Conservation (phyloP, 2,329 filamentous ascomycete genomes). For the Beauveria pseudobassiana region DNA sequence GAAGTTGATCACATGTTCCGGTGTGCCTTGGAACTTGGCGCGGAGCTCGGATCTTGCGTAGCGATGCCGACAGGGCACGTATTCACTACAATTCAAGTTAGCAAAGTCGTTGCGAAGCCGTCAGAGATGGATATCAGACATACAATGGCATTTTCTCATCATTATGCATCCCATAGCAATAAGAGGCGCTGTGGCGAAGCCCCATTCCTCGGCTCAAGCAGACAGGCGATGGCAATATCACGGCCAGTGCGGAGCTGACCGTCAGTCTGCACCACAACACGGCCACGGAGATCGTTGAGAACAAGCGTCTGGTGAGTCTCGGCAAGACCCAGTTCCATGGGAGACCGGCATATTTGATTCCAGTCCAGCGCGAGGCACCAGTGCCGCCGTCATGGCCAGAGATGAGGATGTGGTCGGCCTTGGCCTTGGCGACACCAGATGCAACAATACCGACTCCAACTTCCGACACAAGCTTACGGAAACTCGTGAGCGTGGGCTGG, state of each 20-base stretch:
- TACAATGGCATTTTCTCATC: conserved; percentile 68
- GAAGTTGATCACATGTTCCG: conserved; percentile 97
- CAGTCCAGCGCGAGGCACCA: conserved; percentile 93
- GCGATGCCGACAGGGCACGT: conserved; percentile 90
- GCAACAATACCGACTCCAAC: conserved; percentile 96
- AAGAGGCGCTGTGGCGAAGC: conserved; percentile 87
- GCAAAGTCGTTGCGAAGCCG: background rate
- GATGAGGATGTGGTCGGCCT: conserved; percentile 93
- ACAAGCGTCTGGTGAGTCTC: conserved; percentile 97
- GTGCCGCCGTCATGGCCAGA: conserved; percentile 96
- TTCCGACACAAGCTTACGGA: conserved; percentile 95
- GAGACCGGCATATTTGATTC: conserved; percentile 96
- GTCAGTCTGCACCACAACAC: conserved; percentile 93
- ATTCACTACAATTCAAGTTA: conserved; percentile 36
- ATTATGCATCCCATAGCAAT: conserved; percentile 97
- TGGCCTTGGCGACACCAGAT: conserved; percentile 94
- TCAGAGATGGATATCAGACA: background rate
- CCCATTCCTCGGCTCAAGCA: conserved; percentile 97
- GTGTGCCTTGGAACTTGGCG: conserved; percentile 87
- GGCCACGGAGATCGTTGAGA: conserved; percentile 88
- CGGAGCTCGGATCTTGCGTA: conserved; percentile 88
- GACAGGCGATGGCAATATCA: conserved; percentile 87
- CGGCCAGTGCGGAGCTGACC: conserved; percentile 88
- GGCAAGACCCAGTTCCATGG: conserved; percentile 93
- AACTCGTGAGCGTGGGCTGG: conserved; percentile 82